phyloP scores from a whole-genome alignment of 306 rosid species.

The Medicago ruthenica region DNA sequence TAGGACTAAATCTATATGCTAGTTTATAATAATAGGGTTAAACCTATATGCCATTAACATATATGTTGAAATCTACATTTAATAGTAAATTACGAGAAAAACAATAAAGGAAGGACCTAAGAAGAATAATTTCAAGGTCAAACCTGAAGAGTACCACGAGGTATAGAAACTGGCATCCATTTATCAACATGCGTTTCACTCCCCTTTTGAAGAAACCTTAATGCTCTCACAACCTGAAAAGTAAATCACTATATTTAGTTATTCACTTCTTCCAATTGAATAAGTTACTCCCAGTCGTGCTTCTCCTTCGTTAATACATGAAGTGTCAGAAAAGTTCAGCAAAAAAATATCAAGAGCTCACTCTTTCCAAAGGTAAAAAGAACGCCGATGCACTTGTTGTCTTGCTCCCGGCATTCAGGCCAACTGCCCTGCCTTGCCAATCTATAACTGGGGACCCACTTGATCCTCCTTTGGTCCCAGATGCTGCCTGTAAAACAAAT shows the following conservation, averaged over 20 bases:
- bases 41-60: too few species aligned
- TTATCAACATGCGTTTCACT: slow-evolving; percentile 64
- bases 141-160: slow-evolving; percentile 99
- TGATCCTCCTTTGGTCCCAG: slow-evolving; percentile 99
- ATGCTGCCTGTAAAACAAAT: slow-evolving; percentile 80
- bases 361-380: slow-evolving; percentile 90
- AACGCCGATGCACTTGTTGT: slow-evolving; percentile 95
- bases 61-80: too few species aligned
- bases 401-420: slow-evolving; percentile 98
- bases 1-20: too few species aligned
- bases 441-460: slow-evolving; percentile 98
- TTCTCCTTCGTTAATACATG: slow-evolving; percentile 41
- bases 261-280: slow-evolving; percentile 39
- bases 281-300: slow-evolving; percentile 31
- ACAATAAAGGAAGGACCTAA: not conserved
- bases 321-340: slow-evolving; percentile 38
- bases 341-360: slow-evolving; percentile 53
- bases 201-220: slow-evolving; percentile 74
- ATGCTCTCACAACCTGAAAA: slow-evolving; percentile 92
- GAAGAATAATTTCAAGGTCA: slow-evolving; percentile 54
- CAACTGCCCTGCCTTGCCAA: slow-evolving; percentile 95
- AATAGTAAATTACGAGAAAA: too few species aligned
- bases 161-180: slow-evolving; percentile 85
- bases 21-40: too few species aligned
- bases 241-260: slow-evolving; percentile 35